Base-by-base conservation (phyloP, 2,329 filamentous ascomycete genomes). In the Diplodia corticola region DNA sequence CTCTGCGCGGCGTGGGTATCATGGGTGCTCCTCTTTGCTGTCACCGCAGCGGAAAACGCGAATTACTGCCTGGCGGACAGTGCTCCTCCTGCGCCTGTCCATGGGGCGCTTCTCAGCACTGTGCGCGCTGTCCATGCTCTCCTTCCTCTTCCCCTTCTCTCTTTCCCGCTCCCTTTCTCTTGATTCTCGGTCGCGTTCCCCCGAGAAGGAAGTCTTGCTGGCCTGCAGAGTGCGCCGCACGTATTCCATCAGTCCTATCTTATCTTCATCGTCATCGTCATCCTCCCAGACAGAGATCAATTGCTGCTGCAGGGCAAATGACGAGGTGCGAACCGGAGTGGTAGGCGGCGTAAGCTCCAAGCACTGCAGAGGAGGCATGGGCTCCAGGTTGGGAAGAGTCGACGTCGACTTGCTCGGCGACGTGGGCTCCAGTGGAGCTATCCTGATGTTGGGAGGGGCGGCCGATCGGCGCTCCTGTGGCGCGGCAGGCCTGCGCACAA, bases 251-350 rank as follows among this genome's bases (percentile, higher is more conserved):
- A 65, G 22, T 1, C 64, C 64, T 6, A 7, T 50, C 50, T 57
- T 55, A 5, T 65, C 64, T 10, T 60, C 53, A 12, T 65, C 64
- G 12, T 65, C 64, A 22, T 65, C 64, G 20, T 65, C 64, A 10
- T 49, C 40, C 9, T 65, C 64, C 64, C 64, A 65, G 2, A 65
- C 64, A 7, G 64, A 65, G 4, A 65, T 37, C 3, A 54, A n/a
- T 12, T 65, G 64, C 28, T 60, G 53, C 28, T 51, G 60, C 30
- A 65, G 46, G 9, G 64, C 64, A 22, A 59, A 40, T 5, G 53
- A 50, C n/a, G 64, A 54, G 15, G 37, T 48, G 15, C 53, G 63
- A 17, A 65, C 63, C 5, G 51, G 63, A 3, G 63, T 65, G 13
- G 53, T 57, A 7, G 63, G 63, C 13, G 63, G 63, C 0, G 63